Conservation (phyloP, 78 protist genomes). For the Emiliania huxleyi region DNA sequence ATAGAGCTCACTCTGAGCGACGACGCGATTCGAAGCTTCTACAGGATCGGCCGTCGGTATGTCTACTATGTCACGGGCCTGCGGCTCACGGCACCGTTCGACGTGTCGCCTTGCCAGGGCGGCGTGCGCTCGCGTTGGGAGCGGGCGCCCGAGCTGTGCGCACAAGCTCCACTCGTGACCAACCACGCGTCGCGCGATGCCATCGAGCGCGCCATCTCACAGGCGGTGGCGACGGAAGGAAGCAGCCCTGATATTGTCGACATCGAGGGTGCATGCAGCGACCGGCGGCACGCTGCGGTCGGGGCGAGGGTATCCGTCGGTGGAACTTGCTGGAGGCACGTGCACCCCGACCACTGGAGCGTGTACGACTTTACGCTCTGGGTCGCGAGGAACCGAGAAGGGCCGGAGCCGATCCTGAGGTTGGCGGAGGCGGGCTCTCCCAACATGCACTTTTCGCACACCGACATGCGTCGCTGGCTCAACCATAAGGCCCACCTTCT, state of each 20-base stretch:
- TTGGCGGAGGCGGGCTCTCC: neutral
- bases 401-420: neutral
- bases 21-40: too few relatives aligned
- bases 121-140: too few relatives aligned
- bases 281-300: neutral
- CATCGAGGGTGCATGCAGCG: too few relatives aligned
- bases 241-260: neutral
- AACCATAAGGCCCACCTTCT: neutral
- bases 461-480: neutral
- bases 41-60: too few relatives aligned
- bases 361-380: constrained; percentile 1
- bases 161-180: too few relatives aligned
- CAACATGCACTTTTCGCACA: neutral
- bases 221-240: neutral
- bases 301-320: neutral
- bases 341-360: neutral
- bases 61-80: too few relatives aligned
- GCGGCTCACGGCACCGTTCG: too few relatives aligned
- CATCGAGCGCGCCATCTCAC: neutral
- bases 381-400: neutral
- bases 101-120: too few relatives aligned
- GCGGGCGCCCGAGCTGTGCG: too few relatives aligned
- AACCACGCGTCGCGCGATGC: neutral
- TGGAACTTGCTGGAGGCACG: neutral
- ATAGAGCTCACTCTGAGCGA: too few relatives aligned